Evolutionary conservation across 306 rosid genomes (phyloP).

Genomic region (Clitoria ternatea): DNA sequence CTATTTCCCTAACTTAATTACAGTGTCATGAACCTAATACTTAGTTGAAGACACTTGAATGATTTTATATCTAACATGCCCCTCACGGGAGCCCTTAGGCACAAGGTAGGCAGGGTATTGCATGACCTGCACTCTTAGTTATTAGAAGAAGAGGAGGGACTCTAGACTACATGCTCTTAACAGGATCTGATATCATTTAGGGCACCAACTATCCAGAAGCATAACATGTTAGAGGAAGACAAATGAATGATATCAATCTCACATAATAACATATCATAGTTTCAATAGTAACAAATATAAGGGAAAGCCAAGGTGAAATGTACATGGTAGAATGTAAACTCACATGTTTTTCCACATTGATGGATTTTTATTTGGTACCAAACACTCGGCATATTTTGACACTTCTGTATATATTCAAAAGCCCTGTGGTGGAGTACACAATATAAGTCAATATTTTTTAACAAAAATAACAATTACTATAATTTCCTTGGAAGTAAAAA

Average conservation of each 20-base stretch:
- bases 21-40: constrained; percentile 2
- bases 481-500: constrained; percentile 18
- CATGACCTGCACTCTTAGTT: not conserved
- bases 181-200: not conserved
- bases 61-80: not conserved
- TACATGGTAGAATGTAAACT: constrained; percentile 38
- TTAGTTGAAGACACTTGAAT: not conserved
- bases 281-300: not conserved
- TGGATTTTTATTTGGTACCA: constrained; percentile 66
- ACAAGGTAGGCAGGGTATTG: not conserved
- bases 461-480: constrained; percentile 12
- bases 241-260: not conserved
- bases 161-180: not conserved
- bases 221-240: not conserved
- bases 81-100: not conserved
- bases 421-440: constrained; percentile 61
- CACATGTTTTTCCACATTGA: constrained; percentile 82
- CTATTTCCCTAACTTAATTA: not conserved
- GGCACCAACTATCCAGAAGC: not conserved
- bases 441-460: constrained; percentile 8
- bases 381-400: constrained; percentile 63
- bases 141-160: not conserved
- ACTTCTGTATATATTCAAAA: constrained; percentile 63
- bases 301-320: constrained; percentile 2
- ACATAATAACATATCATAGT: not conserved